phyloP scores from a whole-genome alignment of 345 rosid species.

The Hevea brasiliensis region DNA sequence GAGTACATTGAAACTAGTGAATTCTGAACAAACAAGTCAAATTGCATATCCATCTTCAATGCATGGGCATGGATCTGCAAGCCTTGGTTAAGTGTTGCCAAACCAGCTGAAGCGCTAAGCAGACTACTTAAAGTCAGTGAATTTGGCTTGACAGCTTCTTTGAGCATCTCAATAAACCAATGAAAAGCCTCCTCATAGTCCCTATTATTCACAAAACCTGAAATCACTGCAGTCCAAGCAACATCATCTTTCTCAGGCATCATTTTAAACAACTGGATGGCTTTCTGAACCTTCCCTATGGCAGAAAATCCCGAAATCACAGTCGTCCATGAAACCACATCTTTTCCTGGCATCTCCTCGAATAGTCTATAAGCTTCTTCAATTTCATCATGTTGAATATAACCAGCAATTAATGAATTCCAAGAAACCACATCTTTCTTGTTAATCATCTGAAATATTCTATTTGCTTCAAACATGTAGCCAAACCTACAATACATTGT shows the following conservation, averaged over 20 bases:
- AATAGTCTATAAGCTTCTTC: slow-evolving; percentile 64
- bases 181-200: slow-evolving; percentile 51
- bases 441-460: slow-evolving; percentile 44
- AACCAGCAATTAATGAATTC: slow-evolving; percentile 71
- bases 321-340: slow-evolving; percentile 76
- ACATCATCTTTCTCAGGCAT: slow-evolving; percentile 72
- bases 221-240: slow-evolving; percentile 76
- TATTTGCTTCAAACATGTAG: slow-evolving; percentile 38
- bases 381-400: slow-evolving; percentile 38
- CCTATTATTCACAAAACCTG: slow-evolving; percentile 61
- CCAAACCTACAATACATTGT: slow-evolving; percentile 70
- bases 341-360: slow-evolving; percentile 58
- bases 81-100: slow-evolving; percentile 57
- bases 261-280: slow-evolving; percentile 54
- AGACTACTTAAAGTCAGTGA: slow-evolving; percentile 59
- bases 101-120: slow-evolving; percentile 69
- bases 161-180: slow-evolving; percentile 62
- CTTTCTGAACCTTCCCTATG: slow-evolving; percentile 42
- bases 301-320: slow-evolving; percentile 58
- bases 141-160: slow-evolving; percentile 44
- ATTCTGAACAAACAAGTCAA: slow-evolving; percentile 56
- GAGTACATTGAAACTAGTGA: slow-evolving; percentile 70
- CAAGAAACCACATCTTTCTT: slow-evolving; percentile 62
- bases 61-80: slow-evolving; percentile 58
- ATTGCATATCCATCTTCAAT: slow-evolving; percentile 46